phyloP scores from a whole-genome alignment of 2,329 filamentous ascomycete species.

The Thermothelomyces thermophilus region DNA sequence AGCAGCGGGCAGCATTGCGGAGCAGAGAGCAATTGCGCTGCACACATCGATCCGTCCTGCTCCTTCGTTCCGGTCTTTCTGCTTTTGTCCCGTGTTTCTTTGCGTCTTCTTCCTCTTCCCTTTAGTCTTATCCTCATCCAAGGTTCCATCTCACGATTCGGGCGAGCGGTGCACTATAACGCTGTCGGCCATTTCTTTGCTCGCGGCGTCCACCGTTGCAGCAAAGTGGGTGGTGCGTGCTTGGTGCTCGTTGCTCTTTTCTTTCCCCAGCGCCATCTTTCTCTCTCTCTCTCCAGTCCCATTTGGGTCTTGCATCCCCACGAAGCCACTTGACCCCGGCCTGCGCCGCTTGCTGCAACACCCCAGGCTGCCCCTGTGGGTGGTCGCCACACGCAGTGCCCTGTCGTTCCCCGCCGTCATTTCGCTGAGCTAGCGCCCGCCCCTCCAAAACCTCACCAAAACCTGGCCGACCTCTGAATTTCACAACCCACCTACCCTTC shows the following conservation, averaged over 20 bases:
- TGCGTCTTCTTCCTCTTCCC: neutral
- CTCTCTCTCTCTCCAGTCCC: slow-evolving; percentile 15
- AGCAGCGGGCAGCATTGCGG: too few species aligned
- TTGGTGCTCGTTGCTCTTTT: neutral
- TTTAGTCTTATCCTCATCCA: neutral
- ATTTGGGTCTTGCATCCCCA: slow-evolving; percentile 17
- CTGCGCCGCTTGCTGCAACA: slow-evolving; percentile 21
- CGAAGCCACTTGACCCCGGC: slow-evolving; percentile 24
- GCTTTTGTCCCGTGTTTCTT: neutral
- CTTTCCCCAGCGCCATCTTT: too few species aligned
- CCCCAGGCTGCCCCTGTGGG: slow-evolving; percentile 24
- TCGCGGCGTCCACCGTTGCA: neutral
- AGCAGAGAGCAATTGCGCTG: neutral
- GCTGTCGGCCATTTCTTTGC: slow-evolving; percentile 1
- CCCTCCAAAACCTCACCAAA: slow-evolving; percentile 26
- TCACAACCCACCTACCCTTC: slow-evolving; percentile 12
- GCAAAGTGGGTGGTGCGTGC: neutral
- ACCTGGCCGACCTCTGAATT: slow-evolving; percentile 21
- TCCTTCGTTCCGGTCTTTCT: neutral
- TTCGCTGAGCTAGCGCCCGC: slow-evolving; percentile 26
- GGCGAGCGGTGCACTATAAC: neutral
- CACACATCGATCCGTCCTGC: neutral
- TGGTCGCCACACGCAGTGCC: slow-evolving; percentile 25
- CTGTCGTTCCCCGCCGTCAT: slow-evolving; percentile 27
- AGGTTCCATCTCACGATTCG: neutral